These are phyloP conservation scores for Aspergillus mulundensis DNA, from an alignment of 495 filamentous ascomycete species.

Conservation along the genomic window DNA sequence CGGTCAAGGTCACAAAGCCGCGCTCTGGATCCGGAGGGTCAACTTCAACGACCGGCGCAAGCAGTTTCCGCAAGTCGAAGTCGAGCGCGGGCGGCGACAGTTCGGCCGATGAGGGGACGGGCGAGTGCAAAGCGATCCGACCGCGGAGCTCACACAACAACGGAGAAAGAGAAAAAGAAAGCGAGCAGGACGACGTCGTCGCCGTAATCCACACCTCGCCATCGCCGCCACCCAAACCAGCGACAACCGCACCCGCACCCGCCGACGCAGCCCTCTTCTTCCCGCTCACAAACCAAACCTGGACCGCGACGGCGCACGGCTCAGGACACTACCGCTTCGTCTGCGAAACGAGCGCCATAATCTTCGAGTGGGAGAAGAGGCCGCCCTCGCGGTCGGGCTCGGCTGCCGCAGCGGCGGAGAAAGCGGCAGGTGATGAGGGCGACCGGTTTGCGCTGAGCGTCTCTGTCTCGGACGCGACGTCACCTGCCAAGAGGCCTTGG, in stretches of 20 bases:
- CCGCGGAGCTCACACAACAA: background rate
- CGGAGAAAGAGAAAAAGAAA: too few species aligned
- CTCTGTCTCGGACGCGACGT: background rate
- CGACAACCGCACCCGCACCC: background rate
- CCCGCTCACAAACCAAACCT: background rate
- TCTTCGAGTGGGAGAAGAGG: conserved; percentile 17
- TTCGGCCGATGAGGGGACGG: background rate
- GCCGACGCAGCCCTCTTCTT: conserved; percentile 10
- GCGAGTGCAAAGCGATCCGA: background rate
- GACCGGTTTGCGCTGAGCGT: conserved; percentile 16
- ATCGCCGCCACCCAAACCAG: too few species aligned
- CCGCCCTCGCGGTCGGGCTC: background rate
- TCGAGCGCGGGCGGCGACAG: background rate
- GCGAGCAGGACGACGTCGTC: background rate
- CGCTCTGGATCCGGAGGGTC: background rate
- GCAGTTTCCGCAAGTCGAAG: background rate
- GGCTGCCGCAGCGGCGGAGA: background rate
- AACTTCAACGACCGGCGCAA: background rate
- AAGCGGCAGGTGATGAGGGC: background rate
- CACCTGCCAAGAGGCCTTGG: conserved; percentile 8
- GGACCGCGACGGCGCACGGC: background rate
- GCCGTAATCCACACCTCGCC: conserved; percentile 12
- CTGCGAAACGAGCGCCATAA: background rate
- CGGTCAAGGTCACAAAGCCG: background rate
- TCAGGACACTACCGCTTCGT: conserved; percentile 13